These are phyloP conservation scores for Yamadazyma diospyri DNA, from an alignment of 1,139 yeast genomes.

Conservation along the genomic window DNA sequence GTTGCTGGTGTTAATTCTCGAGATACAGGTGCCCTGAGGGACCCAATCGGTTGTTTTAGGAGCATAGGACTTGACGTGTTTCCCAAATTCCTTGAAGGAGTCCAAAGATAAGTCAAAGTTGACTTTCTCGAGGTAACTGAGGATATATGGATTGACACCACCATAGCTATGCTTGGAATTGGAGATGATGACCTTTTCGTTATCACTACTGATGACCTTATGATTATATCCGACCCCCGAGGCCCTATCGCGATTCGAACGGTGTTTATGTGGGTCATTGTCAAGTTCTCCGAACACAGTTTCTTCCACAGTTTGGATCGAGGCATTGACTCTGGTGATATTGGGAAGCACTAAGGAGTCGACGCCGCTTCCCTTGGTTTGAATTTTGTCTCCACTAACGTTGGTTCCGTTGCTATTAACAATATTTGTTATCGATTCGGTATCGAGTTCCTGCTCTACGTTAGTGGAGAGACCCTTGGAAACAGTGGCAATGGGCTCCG, in stretches of 20 bases:
- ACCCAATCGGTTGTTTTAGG: constrained; percentile 12
- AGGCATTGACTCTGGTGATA: constrained; percentile 38
- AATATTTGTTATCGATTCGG: constrained; percentile 5
- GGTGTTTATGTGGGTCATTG: constrained; percentile 16
- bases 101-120: constrained; percentile 54
- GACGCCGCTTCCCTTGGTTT: constrained; percentile 12
- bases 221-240: constrained; percentile 17
- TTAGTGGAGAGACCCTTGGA: constrained; percentile 13
- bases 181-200: constrained; percentile 36
- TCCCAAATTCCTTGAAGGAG: constrained; percentile 72
- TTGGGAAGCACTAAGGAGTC: constrained; percentile 32
- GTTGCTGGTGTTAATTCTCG: constrained; percentile 38
- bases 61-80: constrained; percentile 8
- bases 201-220: constrained; percentile 32
- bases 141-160: constrained; percentile 65
- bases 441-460: constrained; percentile 6
- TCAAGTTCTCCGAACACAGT: constrained; percentile 63
- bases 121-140: constrained; percentile 51
- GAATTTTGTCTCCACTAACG: neutral
- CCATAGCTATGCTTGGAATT: constrained; percentile 53
- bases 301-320: constrained; percentile 55
- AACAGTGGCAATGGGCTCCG: constrained; percentile 32
- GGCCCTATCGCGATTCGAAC: constrained; percentile 13
- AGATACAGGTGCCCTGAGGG: constrained; percentile 52
- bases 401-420: neutral